Base-by-base conservation (phyloP, 345 rosid species). In the Rhizophora mangle region DNA sequence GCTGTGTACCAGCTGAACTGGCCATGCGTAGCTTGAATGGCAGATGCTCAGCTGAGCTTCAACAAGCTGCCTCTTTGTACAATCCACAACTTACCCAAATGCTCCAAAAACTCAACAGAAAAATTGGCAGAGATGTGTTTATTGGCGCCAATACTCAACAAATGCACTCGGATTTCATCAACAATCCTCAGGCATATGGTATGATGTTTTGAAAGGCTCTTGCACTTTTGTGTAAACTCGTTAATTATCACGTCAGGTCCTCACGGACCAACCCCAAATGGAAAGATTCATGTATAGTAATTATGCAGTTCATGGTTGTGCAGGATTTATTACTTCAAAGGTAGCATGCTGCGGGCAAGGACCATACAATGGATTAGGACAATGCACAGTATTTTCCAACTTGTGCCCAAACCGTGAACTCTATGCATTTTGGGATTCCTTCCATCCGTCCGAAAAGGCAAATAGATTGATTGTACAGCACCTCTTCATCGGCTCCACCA, bases 1-100 rank as follows among this genome's bases (percentile, higher is more conserved):
- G 89, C 2, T 81, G 87, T 21, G 85, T 69, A 31, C 89, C 89
- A 0, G 84, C 87, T 1, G 89, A 81, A 64, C 34, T 81, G 60
- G 89, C 87, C 0, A 31, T 9, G 76, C 58, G 85, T 30, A 27
- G 78, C 56, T 22, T 71, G 56, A 61, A 79, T 4, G 85, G 85
- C 5, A 69, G 70, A 18, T 83, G 87, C 64, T 72, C 82, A 0
- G 39, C 76, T 0, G 87, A 81, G 10, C 82, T 83, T 58, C 87
- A 85, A 56, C 57, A 22, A 31, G 85, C 86, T 0, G 68, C 86
- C 0, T 7, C 72, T 15, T 77, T 83, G 69, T 85, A 37, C 64
- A 81, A 83, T 56, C 85, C 86, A 2, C 86, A 83, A 26, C 86
- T 85, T 24, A 56, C 30, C 34, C 72, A 53, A 20, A 80, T 83